Evolutionary conservation across 306 rosid genomes (phyloP).

Genomic region (Medicago lupulina): DNA sequence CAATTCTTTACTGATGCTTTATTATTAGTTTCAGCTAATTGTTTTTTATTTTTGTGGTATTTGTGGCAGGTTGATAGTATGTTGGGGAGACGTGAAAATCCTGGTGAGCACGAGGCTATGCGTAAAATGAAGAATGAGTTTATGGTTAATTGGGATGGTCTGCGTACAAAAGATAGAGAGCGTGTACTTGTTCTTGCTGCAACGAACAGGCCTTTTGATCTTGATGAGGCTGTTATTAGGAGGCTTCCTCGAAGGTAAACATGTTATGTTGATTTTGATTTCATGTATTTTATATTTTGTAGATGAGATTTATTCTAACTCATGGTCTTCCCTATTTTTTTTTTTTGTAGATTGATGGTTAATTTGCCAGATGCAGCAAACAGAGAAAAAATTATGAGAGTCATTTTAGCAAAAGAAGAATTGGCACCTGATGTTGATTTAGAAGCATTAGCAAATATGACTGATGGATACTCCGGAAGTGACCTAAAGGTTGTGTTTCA

Average conservation of each 20-base stretch:
- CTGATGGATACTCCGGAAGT: slow-evolving; percentile 95
- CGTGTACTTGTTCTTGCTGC: slow-evolving; percentile 98
- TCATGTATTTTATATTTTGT: slow-evolving; percentile 7
- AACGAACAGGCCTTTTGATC: slow-evolving; percentile 97
- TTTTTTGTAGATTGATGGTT: slow-evolving; percentile 82
- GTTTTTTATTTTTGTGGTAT: slow-evolving; percentile 33
- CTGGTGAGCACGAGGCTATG: slow-evolving; percentile 98
- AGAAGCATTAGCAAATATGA: slow-evolving; percentile 79
- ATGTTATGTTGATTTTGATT: not conserved
- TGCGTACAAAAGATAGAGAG: slow-evolving; percentile 93
- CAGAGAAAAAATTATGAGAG: slow-evolving; percentile 78
- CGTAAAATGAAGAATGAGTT: slow-evolving; percentile 99
- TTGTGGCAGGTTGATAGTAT: slow-evolving; percentile 87
- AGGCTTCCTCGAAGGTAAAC: slow-evolving; percentile 93
- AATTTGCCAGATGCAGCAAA: slow-evolving; percentile 85
- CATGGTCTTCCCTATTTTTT: not conserved
- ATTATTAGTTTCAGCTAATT: slow-evolving; percentile 12
- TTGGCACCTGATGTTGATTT: slow-evolving; percentile 72
- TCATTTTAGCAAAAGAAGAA: slow-evolving; percentile 86
- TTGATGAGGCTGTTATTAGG: slow-evolving; percentile 98
- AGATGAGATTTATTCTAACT: slow-evolving; percentile 26
- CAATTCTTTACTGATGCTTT: slow-evolving; percentile 1
- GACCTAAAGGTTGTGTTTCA: slow-evolving; percentile 76
- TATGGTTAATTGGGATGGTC: slow-evolving; percentile 99
- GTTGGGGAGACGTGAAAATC: slow-evolving; percentile 97